Conservation (phyloP, 2,329 filamentous ascomycete species). For the Microcera coccophila region DNA sequence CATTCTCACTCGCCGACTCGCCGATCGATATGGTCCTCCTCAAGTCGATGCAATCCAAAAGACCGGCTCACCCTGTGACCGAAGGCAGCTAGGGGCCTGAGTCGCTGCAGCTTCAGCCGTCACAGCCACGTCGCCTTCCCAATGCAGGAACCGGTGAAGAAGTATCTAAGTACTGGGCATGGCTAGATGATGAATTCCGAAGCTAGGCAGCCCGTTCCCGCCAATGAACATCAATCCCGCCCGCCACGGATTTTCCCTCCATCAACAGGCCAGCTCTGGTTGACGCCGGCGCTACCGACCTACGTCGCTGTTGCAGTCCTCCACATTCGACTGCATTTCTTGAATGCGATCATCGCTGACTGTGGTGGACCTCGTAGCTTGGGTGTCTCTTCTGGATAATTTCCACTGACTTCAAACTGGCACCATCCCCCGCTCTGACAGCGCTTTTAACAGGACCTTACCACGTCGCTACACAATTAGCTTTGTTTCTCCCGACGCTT, state of each 20-base stretch:
- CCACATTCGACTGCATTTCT: conserved; percentile 3
- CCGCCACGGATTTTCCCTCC: not conserved
- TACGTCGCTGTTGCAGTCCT: conserved; percentile 13
- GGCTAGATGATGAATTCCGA: conserved; percentile 13
- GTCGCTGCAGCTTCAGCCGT: conserved; percentile 11
- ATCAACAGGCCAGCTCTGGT: not conserved
- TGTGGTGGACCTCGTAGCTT: not conserved
- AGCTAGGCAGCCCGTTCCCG: conserved; percentile 17
- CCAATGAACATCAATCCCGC: conserved; percentile 14
- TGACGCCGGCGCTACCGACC: conserved; percentile 1
- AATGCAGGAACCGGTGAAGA: conserved; percentile 34
- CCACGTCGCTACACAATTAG: conserved; percentile 27
- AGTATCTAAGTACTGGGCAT: conserved; percentile 4
- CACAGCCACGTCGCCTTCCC: conserved; percentile 27
- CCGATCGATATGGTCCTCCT: conserved; percentile 1
- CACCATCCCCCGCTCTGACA: conserved; percentile 18
- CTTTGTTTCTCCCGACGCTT: conserved; percentile 17
- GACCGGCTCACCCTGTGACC: not conserved
- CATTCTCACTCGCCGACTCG: conserved; percentile 1
- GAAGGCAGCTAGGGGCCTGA: not conserved
- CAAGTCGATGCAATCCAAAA: not conserved
- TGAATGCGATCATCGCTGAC: not conserved
- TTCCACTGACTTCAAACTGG: conserved; percentile 22
- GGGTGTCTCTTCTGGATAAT: conserved; percentile 23
- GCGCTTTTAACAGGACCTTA: conserved; percentile 16